Conservation (phyloP, 306 rosid genomes). For the Sindora glabra region DNA sequence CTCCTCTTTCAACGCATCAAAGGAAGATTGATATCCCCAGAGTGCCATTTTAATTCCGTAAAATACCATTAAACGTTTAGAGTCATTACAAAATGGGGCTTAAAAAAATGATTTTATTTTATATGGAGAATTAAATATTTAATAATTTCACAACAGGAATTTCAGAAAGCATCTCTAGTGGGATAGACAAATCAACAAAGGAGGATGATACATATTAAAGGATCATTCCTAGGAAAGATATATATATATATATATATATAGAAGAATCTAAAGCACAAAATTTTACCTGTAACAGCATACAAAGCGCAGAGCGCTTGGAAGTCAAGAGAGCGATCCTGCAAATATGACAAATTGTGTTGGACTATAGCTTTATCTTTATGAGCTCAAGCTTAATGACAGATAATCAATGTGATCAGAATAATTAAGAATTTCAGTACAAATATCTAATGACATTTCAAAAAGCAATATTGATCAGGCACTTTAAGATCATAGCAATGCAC, state of each 20-base stretch:
- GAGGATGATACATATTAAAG: not conserved
- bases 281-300: slow-evolving; percentile 75
- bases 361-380: slow-evolving; percentile 32
- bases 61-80: not conserved
- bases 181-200: not conserved
- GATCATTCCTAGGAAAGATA: not conserved
- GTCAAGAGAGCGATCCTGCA: slow-evolving; percentile 87
- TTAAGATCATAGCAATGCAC: not conserved
- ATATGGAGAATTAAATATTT: not conserved
- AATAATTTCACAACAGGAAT: too few relatives aligned
- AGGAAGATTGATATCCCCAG: not conserved
- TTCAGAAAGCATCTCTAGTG: too few relatives aligned
- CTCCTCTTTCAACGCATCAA: too few relatives aligned
- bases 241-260: not conserved
- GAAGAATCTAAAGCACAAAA: not conserved
- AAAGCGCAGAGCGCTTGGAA: slow-evolving; percentile 61
- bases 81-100: not conserved
- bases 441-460: not conserved
- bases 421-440: not conserved
- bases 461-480: not conserved
- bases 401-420: slow-evolving; percentile 1
- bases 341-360: slow-evolving; percentile 5
- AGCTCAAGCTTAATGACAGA: not conserved
- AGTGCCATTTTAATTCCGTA: not conserved
- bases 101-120: not conserved